Evolutionary conservation across 345 rosid species (phyloP), one percentile per base, ranked within the genome.

Genomic region (Salix koriyanagi): DNA sequence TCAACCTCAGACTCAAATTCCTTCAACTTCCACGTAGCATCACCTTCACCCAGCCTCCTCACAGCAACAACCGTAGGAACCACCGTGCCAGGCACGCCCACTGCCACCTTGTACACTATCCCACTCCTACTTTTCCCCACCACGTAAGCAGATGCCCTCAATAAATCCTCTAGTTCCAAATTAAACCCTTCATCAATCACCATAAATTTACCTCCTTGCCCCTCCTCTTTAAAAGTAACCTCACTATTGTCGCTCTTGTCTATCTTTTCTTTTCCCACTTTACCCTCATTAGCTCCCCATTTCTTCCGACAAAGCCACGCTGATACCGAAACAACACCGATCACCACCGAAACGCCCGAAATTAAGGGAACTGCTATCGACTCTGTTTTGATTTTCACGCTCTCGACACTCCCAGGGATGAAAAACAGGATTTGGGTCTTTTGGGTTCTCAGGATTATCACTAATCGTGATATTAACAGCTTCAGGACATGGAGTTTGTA

Each of bases 61-160:
- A 96, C 99, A 0, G 99, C 94, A 48, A 91, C 92, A 5, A 85
- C 92, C 37, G 90, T 71, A 11, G 89, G 78, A 76, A 83, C 84
- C 54, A 61, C 85, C 65, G 81, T 84, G 19, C 88, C 84, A 0
- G 93, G 81, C 62, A 91, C 94, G 0, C 73, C 91, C 3, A 85
- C 83, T 2, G 90, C 91, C 32, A 96, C 99, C 84, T 84, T 96
- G 77, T 96, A 96, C 73, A 96, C 89, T 0, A 96, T 93, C 69
- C 99, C 99, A 69, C 91, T 87, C 84, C 91, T 86, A 66, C 96
- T 86, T 77, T 96, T 96, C 41, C 98, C 99, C 32, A 91, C 91
- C 52, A 96, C 99, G 78, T 86, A 92, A 7, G 99, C 99, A 0
- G 99, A 93, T 4, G 98, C 97, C 87, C 99, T 92, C 78, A 96